Base-by-base conservation (phyloP, 768 basidiomycete genomes). In the Clitopilus hobsonii region DNA sequence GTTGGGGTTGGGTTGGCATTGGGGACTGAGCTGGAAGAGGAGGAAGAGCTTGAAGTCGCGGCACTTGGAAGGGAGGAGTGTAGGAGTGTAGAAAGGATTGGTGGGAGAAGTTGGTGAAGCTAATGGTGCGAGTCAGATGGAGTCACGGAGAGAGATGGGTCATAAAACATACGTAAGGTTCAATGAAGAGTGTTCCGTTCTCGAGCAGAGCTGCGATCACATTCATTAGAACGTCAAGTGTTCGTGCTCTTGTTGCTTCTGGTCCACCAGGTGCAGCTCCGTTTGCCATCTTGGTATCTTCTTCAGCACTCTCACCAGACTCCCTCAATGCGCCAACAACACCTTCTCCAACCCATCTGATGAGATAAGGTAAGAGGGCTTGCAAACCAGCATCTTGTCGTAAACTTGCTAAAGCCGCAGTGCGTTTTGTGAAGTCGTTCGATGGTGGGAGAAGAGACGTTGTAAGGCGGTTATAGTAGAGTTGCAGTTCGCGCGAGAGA, bases 31-130 rank as follows among this genome's bases (percentile, higher is more conserved):
- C 18, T 45, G 18, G 38, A 45, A 11, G 41, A 45, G 22, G 41
- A 45, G 41, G 41, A 18, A 36, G 32, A 36, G 22, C 18, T 45
- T 10, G 41, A 45, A 16, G 88, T 79, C 54, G 89, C 81, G 6
- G 82, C 75, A 30, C 81, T 78, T 0, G 92, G 92, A 3, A 98
- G 83, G 16, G 88, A 81, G 1, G 92, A 89, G 58, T 96, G 91
- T 6, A 99, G 79, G 48, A 99, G 83, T 54, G 88, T 88, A 5
- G 96, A 97, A 27, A 99, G 83, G 52, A 98, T 82, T 0, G 95
- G 88, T 1, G 95, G 95, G 0, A 98, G 82, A 14, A 98, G 79
- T 87, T 98, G 96, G 64, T 98, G 97, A 4, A 98, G 80, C 94
- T 98, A 60, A 29, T 29, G 25, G 10, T 8, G 23, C 13, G 11